Evolutionary conservation across 1,284 basidiomycete species (phyloP).

Genomic region (Phylloporus sp.): DNA sequence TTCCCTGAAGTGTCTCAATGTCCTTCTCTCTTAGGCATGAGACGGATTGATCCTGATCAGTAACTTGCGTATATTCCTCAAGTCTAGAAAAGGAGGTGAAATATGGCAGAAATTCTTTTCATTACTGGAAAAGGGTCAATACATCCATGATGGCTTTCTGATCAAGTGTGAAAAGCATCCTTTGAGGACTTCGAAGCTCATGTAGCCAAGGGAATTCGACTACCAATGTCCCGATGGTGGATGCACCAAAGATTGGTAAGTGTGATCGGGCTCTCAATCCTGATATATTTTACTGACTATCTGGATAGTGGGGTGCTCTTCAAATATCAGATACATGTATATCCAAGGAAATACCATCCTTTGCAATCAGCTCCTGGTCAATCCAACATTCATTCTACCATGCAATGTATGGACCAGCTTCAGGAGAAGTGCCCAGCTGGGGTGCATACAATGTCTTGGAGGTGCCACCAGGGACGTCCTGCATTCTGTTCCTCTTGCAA

Average conservation of each 20-base stretch:
- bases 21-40: constrained; percentile 66
- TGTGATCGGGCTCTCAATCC: not conserved
- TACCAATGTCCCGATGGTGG: constrained; percentile 61
- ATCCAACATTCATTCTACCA: constrained; percentile 51
- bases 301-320: constrained; percentile 45
- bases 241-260: constrained; percentile 59
- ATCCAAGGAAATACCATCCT: constrained; percentile 59
- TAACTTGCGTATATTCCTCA: constrained; percentile 59
- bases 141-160: constrained; percentile 65
- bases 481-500: constrained; percentile 37
- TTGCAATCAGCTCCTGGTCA: constrained; percentile 22
- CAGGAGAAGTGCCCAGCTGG: constrained; percentile 39
- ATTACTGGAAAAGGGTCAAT: constrained; percentile 42
- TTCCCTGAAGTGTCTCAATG: constrained; percentile 67
- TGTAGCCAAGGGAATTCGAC: constrained; percentile 52
- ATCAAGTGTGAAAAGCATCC: constrained; percentile 59
- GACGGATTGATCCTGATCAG: constrained; percentile 66
- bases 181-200: constrained; percentile 42
- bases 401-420: constrained; percentile 42
- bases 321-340: constrained; percentile 53
- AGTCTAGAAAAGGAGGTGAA: constrained; percentile 53
- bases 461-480: constrained; percentile 41
- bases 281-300: not conserved
- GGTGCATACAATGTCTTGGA: constrained; percentile 39
- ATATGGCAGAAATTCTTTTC: constrained; percentile 55